Conservation (phyloP, 2,329 filamentous ascomycete species). For the Albophoma yamanashiensis region DNA sequence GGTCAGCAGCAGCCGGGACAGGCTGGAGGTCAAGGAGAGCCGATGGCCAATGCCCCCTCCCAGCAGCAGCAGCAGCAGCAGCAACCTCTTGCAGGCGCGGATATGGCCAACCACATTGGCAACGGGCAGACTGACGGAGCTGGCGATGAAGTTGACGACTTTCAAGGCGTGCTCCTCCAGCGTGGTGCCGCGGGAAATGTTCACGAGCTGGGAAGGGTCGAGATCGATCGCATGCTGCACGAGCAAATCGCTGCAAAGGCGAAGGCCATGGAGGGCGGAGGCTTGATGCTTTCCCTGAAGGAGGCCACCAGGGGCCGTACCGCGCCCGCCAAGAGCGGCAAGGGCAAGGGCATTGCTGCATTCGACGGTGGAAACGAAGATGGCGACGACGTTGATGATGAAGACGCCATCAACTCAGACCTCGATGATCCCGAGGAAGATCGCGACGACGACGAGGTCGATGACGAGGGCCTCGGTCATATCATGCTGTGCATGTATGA, state of each 20-base stretch:
- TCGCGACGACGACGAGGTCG: slow-evolving; percentile 72
- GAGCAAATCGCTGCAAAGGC: slow-evolving; percentile 55
- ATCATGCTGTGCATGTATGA: slow-evolving; percentile 99
- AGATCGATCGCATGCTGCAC: slow-evolving; percentile 61
- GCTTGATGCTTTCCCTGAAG: slow-evolving; percentile 63
- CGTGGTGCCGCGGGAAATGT: slow-evolving; percentile 42
- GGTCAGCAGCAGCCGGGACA: slow-evolving; percentile 19
- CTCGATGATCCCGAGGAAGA: slow-evolving; percentile 91
- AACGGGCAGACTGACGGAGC: slow-evolving; percentile 66
- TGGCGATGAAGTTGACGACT: slow-evolving; percentile 40
- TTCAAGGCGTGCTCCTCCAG: slow-evolving; percentile 48
- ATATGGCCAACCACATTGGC: slow-evolving; percentile 14
- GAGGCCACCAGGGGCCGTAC: slow-evolving; percentile 32
- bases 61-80: slow-evolving; percentile 11
- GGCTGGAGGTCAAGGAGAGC: slow-evolving; percentile 15
- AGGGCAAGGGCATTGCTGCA: slow-evolving; percentile 28
- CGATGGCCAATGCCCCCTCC: background rate
- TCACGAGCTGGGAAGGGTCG: slow-evolving; percentile 45
- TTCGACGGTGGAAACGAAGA: slow-evolving; percentile 56
- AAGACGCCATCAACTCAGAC: slow-evolving; percentile 97
- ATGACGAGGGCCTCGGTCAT: slow-evolving; percentile 72
- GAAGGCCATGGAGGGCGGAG: slow-evolving; percentile 61
- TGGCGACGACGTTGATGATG: slow-evolving; percentile 56
- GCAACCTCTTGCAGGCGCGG: slow-evolving; percentile 16
- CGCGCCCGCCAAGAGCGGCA: slow-evolving; percentile 7